A percentile compares a stretch with the other conserved stretches of the same genome.
phyloP scores from a whole-genome alignment of 768 basidiomycete species.

The Rhodotorula toruloides region DNA sequence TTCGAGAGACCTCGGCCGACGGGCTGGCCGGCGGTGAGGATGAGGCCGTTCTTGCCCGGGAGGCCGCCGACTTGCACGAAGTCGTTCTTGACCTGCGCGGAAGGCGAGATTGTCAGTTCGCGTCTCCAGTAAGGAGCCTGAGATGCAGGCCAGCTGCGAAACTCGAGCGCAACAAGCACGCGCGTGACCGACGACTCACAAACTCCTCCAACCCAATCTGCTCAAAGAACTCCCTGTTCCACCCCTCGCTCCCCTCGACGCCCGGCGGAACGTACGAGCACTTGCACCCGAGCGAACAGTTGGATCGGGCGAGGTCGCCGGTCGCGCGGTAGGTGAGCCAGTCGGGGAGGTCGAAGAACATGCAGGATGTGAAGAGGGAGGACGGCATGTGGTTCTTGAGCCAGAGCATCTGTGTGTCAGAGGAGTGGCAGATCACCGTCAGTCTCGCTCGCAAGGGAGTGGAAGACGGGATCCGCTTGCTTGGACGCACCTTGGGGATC shows the following conservation, averaged over 20 bases:
- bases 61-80: slow-evolving; percentile 70
- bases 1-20: slow-evolving; percentile 76
- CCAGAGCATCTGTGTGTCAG: slow-evolving; percentile 67
- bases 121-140: background rate
- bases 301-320: slow-evolving; percentile 65
- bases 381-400: slow-evolving; percentile 79
- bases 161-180: too few species aligned
- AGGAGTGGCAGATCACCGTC: background rate
- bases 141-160: background rate
- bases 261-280: slow-evolving; percentile 78
- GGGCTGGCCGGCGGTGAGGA: slow-evolving; percentile 74
- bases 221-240: slow-evolving; percentile 81
- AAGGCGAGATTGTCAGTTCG: slow-evolving; percentile 5
- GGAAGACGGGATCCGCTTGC: too few species aligned
- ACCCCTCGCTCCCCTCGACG: slow-evolving; percentile 59
- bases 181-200: slow-evolving; percentile 48
- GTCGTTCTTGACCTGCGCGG: slow-evolving; percentile 52
- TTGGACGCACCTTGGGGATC: slow-evolving; percentile 63
- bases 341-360: slow-evolving; percentile 49
- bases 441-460: background rate
- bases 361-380: slow-evolving; percentile 55
- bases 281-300: slow-evolving; percentile 93
- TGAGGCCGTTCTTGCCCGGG: slow-evolving; percentile 55
- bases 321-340: slow-evolving; percentile 83
- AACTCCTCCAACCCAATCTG: slow-evolving; percentile 74